These are phyloP conservation scores for Exophiala bonariae DNA, from an alignment of 2,329 filamentous ascomycete species.

Conservation along the genomic window DNA sequence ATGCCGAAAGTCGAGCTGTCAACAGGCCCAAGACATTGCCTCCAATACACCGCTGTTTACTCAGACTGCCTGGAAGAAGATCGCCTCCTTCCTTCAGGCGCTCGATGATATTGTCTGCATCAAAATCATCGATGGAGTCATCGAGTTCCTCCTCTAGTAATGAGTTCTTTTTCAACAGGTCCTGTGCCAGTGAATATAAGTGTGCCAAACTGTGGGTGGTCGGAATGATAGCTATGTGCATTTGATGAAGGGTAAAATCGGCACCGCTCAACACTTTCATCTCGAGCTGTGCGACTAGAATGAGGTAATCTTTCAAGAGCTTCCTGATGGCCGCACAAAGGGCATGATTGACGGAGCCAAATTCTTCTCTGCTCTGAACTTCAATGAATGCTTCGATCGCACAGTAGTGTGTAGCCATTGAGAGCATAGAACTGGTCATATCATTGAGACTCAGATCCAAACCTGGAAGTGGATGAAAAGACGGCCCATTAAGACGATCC, in stretches of 20 bases:
- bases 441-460: slow-evolving; percentile 90
- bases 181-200: slow-evolving; percentile 81
- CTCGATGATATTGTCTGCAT: slow-evolving; percentile 91
- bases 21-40: slow-evolving; percentile 88
- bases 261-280: slow-evolving; percentile 87
- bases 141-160: slow-evolving; percentile 77
- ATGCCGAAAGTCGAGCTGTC: slow-evolving; percentile 78
- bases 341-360: slow-evolving; percentile 92
- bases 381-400: slow-evolving; percentile 92
- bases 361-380: slow-evolving; percentile 88
- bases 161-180: slow-evolving; percentile 84
- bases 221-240: slow-evolving; percentile 87
- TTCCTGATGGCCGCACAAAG: slow-evolving; percentile 93
- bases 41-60: slow-evolving; percentile 95
- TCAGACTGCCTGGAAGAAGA: slow-evolving; percentile 72
- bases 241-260: slow-evolving; percentile 85
- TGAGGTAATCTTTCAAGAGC: slow-evolving; percentile 87
- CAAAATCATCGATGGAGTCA: slow-evolving; percentile 70
- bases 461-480: slow-evolving; percentile 75
- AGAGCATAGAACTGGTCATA: slow-evolving; percentile 82
- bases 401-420: slow-evolving; percentile 90
- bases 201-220: slow-evolving; percentile 91
- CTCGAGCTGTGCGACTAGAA: slow-evolving; percentile 90
- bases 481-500: slow-evolving; percentile 78
- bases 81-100: slow-evolving; percentile 85